Evolutionary conservation across 179 eudicot genomes (phyloP).

Genomic region (Beta corolliflora): DNA sequence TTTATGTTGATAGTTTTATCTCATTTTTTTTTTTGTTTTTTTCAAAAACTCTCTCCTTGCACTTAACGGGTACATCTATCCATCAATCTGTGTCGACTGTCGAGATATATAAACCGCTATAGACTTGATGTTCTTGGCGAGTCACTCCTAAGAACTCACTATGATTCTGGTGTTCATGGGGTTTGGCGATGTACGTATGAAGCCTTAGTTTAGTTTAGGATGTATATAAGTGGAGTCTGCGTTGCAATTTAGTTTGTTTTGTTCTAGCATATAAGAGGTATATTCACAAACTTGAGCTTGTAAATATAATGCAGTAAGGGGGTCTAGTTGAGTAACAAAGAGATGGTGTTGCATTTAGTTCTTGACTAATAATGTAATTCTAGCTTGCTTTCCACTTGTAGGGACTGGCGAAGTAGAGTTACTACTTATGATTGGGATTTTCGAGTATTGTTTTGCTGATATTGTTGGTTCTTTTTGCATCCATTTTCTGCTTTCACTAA

Average conservation of each 20-base stretch:
- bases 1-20: background rate
- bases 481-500: conserved; percentile 1
- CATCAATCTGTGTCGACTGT: background rate
- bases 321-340: background rate
- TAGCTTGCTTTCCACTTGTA: background rate
- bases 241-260: background rate
- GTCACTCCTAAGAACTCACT: background rate
- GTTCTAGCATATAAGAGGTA: background rate
- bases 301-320: background rate
- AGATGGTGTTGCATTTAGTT: background rate
- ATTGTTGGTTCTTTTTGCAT: background rate
- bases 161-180: background rate
- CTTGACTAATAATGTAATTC: background rate
- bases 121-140: conserved; percentile 8
- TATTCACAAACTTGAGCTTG: background rate
- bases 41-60: background rate
- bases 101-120: background rate
- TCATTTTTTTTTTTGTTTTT: background rate
- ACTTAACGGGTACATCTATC: background rate
- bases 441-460: background rate
- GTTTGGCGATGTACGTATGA: background rate
- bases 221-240: background rate
- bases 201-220: background rate
- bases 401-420: background rate
- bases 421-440: background rate